Base-by-base conservation (phyloP, 352 stramenopile genomes). In the Globisporangium nagaii region DNA sequence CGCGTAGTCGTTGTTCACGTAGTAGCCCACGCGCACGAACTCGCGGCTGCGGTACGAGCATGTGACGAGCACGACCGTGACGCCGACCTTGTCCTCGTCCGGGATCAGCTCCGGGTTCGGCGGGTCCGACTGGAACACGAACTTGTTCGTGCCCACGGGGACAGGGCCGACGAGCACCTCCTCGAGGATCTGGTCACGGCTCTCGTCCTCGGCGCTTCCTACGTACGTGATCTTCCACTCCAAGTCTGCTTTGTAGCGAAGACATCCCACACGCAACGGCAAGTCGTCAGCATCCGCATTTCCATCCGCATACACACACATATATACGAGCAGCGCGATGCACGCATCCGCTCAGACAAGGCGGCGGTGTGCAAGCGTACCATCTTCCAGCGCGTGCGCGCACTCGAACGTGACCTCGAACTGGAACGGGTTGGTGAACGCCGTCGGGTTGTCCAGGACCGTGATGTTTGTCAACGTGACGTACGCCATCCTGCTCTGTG, bases 361-460 rank as follows among this genome's bases (percentile, higher is more conserved):
- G 15, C 11, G 4, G 13, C 44, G 15, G 15, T 5, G 20, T n/a
- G 28, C 6, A 17, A 32, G 75, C 75, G 65, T 55, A 92, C 84
- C 89, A 53, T 98, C 96, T 57, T 98, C 86, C 3, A 99, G 81
- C 53, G 95, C 85, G 70, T 98, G 90, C 32, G 97, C 77, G 67
- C 96, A 99, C 77, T 99, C 97, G 77, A 99, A 99, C 2, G 96
- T 99, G 65, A 99, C 97, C 73, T 99, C 96, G 73, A 99, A 99
- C 72, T 98, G 93, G 75, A 99, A 99, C 17, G 96, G 95, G 75
- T 98, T 98, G n/a, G 80, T 94, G 69, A 99, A 99, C 44, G 76
- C 78, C 46, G 91, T 96, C 25, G 97, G 97, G 83, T 99, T 99
- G 72, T 99, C 96, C 40, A 99, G 80, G 54, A 99, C 96, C n/a